These are phyloP conservation scores for Fusarium ambrosium DNA, from an alignment of 2,329 filamentous ascomycete species.

Conservation along the genomic window DNA sequence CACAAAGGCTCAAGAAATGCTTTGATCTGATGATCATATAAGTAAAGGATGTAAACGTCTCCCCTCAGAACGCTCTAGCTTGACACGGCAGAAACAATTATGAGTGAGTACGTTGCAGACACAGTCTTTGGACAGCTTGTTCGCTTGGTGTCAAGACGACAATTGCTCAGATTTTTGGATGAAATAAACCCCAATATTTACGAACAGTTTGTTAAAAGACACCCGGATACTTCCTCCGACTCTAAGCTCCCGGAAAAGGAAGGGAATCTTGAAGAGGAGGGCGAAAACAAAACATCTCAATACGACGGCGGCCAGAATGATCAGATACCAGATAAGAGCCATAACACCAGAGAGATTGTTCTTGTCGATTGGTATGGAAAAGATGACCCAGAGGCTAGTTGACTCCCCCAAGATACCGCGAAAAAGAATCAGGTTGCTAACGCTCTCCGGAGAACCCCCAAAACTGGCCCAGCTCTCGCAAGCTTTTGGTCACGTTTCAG, in stretches of 20 bases:
- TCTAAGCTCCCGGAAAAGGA: not conserved
- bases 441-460: not conserved
- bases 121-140: not conserved
- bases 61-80: not conserved
- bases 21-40: not conserved
- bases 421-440: not conserved
- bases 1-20: not conserved
- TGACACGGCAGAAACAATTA: not conserved
- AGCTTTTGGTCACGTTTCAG: conserved; percentile 6
- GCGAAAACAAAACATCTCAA: not conserved
- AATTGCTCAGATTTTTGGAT: not conserved
- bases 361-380: not conserved
- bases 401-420: too few relatives aligned
- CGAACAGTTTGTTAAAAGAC: too few relatives aligned
- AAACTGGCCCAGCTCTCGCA: not conserved
- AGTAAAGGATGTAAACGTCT: not conserved
- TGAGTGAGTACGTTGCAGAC: not conserved
- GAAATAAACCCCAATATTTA: not conserved
- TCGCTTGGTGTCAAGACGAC: not conserved
- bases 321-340: not conserved
- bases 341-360: not conserved
- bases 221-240: not conserved
- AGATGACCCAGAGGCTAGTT: not conserved
- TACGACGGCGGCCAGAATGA: not conserved
- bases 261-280: not conserved